Evolutionary conservation across 2,329 filamentous ascomycete genomes (phyloP).

Genomic region (Penicillium italicum): DNA sequence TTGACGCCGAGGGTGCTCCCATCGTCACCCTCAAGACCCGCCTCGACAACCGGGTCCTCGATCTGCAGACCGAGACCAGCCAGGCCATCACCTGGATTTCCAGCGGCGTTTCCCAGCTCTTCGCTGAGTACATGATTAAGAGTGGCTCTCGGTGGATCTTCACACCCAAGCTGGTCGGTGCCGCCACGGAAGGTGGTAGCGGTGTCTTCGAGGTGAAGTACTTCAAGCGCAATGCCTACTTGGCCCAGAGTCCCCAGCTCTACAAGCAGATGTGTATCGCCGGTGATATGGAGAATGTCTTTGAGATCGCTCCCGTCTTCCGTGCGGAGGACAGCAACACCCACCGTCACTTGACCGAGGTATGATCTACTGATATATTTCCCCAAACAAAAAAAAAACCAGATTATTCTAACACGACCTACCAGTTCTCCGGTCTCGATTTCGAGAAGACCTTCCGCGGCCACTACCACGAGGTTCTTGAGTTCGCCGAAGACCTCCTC

Average conservation of each 20-base stretch:
- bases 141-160: conserved; percentile 79
- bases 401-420: conserved; percentile 17
- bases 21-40: conserved; percentile 78
- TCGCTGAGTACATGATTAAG: conserved; percentile 72
- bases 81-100: conserved; percentile 77
- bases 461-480: conserved; percentile 52
- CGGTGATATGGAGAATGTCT: conserved; percentile 60
- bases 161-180: conserved; percentile 82
- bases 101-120: conserved; percentile 64
- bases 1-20: conserved; percentile 56
- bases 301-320: conserved; percentile 65
- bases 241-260: conserved; percentile 63
- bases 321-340: conserved; percentile 67
- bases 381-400: neutral
- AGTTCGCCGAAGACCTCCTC: conserved; percentile 49
- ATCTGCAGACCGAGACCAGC: conserved; percentile 86
- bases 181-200: conserved; percentile 86
- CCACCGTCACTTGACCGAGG: conserved; percentile 62
- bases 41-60: conserved; percentile 87
- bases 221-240: conserved; percentile 74
- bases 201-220: conserved; percentile 90
- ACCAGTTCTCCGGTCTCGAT: conserved; percentile 50
- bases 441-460: conserved; percentile 50
- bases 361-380: conserved; percentile 22
- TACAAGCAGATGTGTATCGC: conserved; percentile 68